Evolutionary conservation across 345 rosid species (phyloP).

Genomic region (Jatropha curcas): DNA sequence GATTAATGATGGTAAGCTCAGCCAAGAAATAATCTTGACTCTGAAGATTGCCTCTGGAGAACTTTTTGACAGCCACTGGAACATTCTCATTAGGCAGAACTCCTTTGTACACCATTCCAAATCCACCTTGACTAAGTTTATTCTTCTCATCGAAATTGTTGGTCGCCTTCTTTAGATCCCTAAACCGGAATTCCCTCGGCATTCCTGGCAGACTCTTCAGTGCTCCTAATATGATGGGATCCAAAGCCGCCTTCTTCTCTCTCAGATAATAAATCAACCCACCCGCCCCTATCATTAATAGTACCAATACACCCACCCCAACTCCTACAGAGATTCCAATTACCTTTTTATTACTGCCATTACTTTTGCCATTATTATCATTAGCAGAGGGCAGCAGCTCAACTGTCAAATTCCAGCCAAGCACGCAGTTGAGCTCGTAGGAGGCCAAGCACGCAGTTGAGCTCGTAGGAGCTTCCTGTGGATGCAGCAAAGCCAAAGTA

Average conservation of each 20-base stretch:
- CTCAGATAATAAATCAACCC: constrained; percentile 17
- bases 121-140: constrained; percentile 60
- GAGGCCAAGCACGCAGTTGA: constrained; percentile 41
- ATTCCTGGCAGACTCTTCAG: constrained; percentile 51
- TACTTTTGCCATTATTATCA: neutral
- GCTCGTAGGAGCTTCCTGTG: constrained; percentile 41
- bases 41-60: constrained; percentile 39
- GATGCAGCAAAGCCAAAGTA: constrained; percentile 62
- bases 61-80: constrained; percentile 55
- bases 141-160: constrained; percentile 50
- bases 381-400: constrained; percentile 28
- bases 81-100: constrained; percentile 41
- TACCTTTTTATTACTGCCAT: neutral
- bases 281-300: constrained; percentile 15
- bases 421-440: constrained; percentile 49
- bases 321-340: constrained; percentile 29
- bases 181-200: constrained; percentile 49
- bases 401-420: constrained; percentile 54
- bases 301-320: constrained; percentile 25
- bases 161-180: constrained; percentile 60
- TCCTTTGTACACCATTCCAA: constrained; percentile 56
- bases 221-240: constrained; percentile 41
- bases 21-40: constrained; percentile 55
- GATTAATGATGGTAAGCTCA: constrained; percentile 62
- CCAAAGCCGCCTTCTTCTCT: constrained; percentile 27